Base-by-base conservation (phyloP, 2,329 filamentous ascomycete genomes). In the Penicillium sumatraense region DNA sequence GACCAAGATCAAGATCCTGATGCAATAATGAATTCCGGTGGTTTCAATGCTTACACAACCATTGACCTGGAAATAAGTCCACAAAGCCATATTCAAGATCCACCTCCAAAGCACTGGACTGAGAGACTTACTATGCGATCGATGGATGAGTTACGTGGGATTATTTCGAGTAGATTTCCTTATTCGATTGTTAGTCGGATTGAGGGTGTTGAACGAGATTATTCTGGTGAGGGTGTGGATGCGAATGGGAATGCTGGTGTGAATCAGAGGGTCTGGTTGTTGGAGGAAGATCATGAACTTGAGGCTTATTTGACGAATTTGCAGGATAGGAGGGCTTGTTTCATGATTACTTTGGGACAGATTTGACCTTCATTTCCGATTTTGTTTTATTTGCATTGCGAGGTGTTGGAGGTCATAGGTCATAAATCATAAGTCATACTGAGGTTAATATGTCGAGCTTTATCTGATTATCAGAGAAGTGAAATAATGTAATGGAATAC, bases 261-360 rank as follows among this genome's bases (percentile, higher is more conserved):
- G n/a, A n/a, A n/a, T n/a, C n/a, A n/a, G n/a, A n/a, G n/a, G n/a
- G n/a, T n/a, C n/a, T n/a, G n/a, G n/a, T n/a, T n/a, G n/a, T n/a
- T 93, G 63, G 86, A 87, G 51, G 81, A 86, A 36, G 88, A 93
- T 63, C 83, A 86, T 58, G 89, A 93, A 74, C 71, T 95, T 58
- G 82, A 82, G 56, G 87, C 87, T 0, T 93, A 93, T 72, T 72
- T 95, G 61, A 79, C 82, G 44, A 87, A 90, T 68, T 78, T 88
- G 23, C 76, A 83, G 60, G 80, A 76, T 33, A 73, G 78, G 67
- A 85, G 85, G 66, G 79, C 80, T 13, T 81, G 77, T 5, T 85
- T 87, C 70, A 67, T 78, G 13, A 78, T 83, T 50, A 68, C 70
- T 31, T 62, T 79, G 42, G 67, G 63, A 31, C 62, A 67, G 35